Base-by-base conservation (phyloP, 148 eudicot species). In the Linanthus parryae region DNA sequence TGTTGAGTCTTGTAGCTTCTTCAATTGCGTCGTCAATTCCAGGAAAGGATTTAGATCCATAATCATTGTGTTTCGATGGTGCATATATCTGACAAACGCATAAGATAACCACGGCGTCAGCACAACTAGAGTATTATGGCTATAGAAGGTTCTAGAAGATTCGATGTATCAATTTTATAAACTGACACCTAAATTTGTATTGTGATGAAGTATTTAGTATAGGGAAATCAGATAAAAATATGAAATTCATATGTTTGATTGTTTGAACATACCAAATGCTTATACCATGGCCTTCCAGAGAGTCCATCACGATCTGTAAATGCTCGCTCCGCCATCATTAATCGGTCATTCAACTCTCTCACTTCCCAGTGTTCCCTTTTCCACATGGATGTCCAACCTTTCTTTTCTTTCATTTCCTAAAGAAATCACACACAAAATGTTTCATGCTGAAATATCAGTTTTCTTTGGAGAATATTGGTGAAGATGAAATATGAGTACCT, bases 301-400 rank as follows among this genome's bases (percentile, higher is more conserved):
- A 81, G 80, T 48, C 88, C 83, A 36, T 77, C 83, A 18, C 71
- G 39, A 45, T 74, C 78, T 43, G 73, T 71, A 27, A 77, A 70
- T 36, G 80, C 88, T 54, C 80, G 74, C 27, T 77, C 88, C 20
- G 83, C 65, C 88, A 81, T 74, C 71, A 77, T 77, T 29, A 74
- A 60, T 52, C 83, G 67, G 71, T 78, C 88, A 50, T 74, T 81
- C 55, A 81, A 25, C 44, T 73, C 75, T 58, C 83, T 74, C 27
- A 63, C 72, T 63, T 71, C 63, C 66, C 54, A 54, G 23, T 34
- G 31, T 13, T 53, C 52, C 33, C 39, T 70, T 59, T 54, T 77
- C 68, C 56, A 44, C 58, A 55, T 54, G 44, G 64, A 46, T 57
- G 64, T 44, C 82, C 76, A 75, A 48, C 62, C 54, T 49, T 63